A percentile compares a stretch with the other conserved stretches of the same genome.
phyloP scores from a whole-genome alignment of 306 rosid genomes.

The Ochetophila trinervis region DNA sequence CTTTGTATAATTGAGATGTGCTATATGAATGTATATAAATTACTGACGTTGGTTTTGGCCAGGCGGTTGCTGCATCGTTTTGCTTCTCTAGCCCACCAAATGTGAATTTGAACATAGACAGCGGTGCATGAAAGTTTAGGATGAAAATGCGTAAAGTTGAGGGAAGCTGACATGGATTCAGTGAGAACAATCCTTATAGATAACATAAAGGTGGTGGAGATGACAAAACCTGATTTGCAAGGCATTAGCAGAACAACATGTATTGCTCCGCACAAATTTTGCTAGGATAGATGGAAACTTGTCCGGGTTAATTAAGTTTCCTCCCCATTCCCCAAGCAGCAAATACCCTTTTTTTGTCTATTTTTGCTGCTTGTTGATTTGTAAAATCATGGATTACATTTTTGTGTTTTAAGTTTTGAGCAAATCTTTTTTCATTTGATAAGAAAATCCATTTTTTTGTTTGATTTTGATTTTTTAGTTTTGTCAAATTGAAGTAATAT shows the following conservation, averaged over 20 bases:
- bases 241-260: conserved; percentile 26
- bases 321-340: too few relatives aligned
- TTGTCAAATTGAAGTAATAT: too few relatives aligned
- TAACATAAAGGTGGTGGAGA: conserved; percentile 29
- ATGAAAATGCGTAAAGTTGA: conserved; percentile 52
- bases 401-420: too few relatives aligned
- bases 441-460: too few relatives aligned
- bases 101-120: conserved; percentile 72
- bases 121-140: conserved; percentile 73
- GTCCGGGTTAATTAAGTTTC: too few relatives aligned
- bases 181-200: conserved; percentile 67
- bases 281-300: too few relatives aligned
- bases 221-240: conserved; percentile 34
- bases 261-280: conserved; percentile 18
- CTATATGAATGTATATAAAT: neutral
- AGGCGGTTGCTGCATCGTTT: conserved; percentile 85
- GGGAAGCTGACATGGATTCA: conserved; percentile 60
- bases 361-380: too few relatives aligned
- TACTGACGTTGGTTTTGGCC: conserved; percentile 17
- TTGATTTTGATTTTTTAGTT: too few relatives aligned
- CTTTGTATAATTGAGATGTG: too few relatives aligned
- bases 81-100: conserved; percentile 86
- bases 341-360: too few relatives aligned
- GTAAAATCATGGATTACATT: too few relatives aligned
- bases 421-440: too few relatives aligned